A percentile compares a stretch with the other conserved stretches of the same genome.
These are phyloP conservation scores for Sechiopsis laciniata DNA, from an alignment of 306 rosid genomes.

Conservation along the genomic window DNA sequence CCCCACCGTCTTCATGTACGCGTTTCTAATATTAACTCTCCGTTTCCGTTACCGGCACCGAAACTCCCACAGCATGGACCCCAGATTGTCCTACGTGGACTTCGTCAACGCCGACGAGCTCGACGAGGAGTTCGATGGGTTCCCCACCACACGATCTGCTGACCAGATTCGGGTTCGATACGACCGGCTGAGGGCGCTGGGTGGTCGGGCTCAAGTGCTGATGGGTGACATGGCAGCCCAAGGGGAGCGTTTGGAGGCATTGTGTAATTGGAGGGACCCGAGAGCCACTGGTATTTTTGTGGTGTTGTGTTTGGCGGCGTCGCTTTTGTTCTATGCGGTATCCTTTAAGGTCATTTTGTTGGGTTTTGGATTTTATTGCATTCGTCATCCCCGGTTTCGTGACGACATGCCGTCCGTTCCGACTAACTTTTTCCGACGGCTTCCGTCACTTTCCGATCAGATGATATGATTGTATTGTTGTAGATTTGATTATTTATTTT, in stretches of 20 bases:
- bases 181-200: constrained; percentile 63
- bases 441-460: constrained; percentile 72
- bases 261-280: constrained; percentile 74
- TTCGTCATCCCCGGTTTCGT: constrained; percentile 76
- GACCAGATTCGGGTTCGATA: constrained; percentile 54
- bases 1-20: constrained; percentile 69
- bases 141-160: constrained; percentile 45
- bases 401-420: constrained; percentile 76
- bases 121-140: constrained; percentile 81
- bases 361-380: constrained; percentile 51
- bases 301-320: constrained; percentile 53
- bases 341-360: constrained; percentile 53
- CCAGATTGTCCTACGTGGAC: constrained; percentile 61
- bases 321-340: constrained; percentile 57
- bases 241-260: constrained; percentile 78
- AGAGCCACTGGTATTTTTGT: constrained; percentile 77
- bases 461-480: constrained; percentile 35
- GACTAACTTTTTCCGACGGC: constrained; percentile 57
- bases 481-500: background rate
- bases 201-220: constrained; percentile 68
- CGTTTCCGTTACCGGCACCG: constrained; percentile 42
- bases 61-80: constrained; percentile 50
- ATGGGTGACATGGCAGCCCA: constrained; percentile 86
- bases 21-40: constrained; percentile 45
- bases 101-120: constrained; percentile 60